Percentiles rank a stretch among this genome's conserved stretches.
Conservation (phyloP, 495 filamentous ascomycete genomes). For the Daldinia loculata region DNA sequence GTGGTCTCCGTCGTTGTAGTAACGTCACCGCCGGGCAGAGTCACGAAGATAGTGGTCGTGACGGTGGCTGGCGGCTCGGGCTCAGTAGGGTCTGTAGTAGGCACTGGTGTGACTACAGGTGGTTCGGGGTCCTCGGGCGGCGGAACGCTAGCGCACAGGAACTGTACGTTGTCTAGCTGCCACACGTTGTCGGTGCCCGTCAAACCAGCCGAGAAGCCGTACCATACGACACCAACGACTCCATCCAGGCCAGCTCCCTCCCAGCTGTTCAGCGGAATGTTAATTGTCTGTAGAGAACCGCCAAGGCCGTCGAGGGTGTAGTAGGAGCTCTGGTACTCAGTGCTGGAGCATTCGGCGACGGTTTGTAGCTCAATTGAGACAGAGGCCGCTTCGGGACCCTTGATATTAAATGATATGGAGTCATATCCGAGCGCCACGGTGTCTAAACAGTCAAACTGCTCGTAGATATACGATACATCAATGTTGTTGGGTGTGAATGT, state of each 20-base stretch:
- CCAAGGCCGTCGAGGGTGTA: slow-evolving; percentile 58
- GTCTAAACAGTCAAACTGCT: slow-evolving; percentile 61
- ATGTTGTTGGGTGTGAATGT: slow-evolving; percentile 60
- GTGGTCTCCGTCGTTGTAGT: slow-evolving; percentile 27
- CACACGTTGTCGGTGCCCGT: slow-evolving; percentile 52
- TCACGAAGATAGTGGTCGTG: slow-evolving; percentile 28
- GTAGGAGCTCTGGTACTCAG: slow-evolving; percentile 58
- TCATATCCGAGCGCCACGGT: slow-evolving; percentile 58
- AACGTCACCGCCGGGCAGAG: slow-evolving; percentile 18
- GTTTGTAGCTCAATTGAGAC: slow-evolving; percentile 66
- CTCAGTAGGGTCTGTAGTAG: slow-evolving; percentile 27
- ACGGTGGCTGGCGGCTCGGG: slow-evolving; percentile 21
- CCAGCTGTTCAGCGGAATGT: slow-evolving; percentile 61
- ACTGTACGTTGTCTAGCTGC: slow-evolving; percentile 61
- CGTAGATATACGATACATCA: slow-evolving; percentile 64
- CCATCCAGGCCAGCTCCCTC: slow-evolving; percentile 61
- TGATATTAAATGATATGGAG: slow-evolving; percentile 63
- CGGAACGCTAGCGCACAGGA: slow-evolving; percentile 54
- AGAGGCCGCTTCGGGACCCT: slow-evolving; percentile 60
- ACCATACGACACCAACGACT: slow-evolving; percentile 62
- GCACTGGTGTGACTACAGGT: slow-evolving; percentile 23
- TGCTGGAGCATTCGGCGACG: slow-evolving; percentile 51
- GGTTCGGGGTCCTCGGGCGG: slow-evolving; percentile 34
- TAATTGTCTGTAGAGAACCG: slow-evolving; percentile 61
- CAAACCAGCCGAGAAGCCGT: slow-evolving; percentile 53